phyloP scores from a whole-genome alignment of 306 rosid species.

The Quercus cerris region DNA sequence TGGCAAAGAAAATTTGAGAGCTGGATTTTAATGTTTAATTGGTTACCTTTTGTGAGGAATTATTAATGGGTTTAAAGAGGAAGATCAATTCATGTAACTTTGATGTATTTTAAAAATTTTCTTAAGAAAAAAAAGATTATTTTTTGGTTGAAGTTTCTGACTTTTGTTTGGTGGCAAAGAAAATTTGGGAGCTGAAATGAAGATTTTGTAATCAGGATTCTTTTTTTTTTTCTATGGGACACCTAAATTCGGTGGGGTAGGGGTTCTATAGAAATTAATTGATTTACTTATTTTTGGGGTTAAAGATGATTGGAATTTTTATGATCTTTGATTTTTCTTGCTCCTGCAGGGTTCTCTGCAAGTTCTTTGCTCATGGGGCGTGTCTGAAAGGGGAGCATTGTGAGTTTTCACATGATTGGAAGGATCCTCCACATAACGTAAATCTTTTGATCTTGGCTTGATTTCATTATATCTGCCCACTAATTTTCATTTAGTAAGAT shows the following conservation, averaged over 20 bases:
- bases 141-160: background rate
- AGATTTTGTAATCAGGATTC: background rate
- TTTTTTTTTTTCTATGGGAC: background rate
- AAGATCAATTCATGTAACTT: background rate
- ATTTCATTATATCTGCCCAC: background rate
- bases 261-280: too few species aligned
- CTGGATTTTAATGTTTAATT: background rate
- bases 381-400: slow-evolving; percentile 98
- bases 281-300: slow-evolving; percentile 5
- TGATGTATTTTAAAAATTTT: too few species aligned
- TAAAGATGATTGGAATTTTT: slow-evolving; percentile 2
- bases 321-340: slow-evolving; percentile 12
- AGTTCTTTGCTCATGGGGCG: slow-evolving; percentile 95
- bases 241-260: too few species aligned
- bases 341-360: slow-evolving; percentile 76
- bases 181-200: background rate
- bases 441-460: slow-evolving; percentile 19
- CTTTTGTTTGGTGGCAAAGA: background rate
- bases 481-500: background rate
- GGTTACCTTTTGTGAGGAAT: background rate
- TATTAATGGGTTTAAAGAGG: background rate
- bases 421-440: slow-evolving; percentile 81
- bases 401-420: slow-evolving; percentile 96
- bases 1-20: background rate
- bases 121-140: too few species aligned